A percentile compares a stretch with the other conserved stretches of the same genome.
Conservation (phyloP, 106 monocot species). For the Allium sativum region DNA sequence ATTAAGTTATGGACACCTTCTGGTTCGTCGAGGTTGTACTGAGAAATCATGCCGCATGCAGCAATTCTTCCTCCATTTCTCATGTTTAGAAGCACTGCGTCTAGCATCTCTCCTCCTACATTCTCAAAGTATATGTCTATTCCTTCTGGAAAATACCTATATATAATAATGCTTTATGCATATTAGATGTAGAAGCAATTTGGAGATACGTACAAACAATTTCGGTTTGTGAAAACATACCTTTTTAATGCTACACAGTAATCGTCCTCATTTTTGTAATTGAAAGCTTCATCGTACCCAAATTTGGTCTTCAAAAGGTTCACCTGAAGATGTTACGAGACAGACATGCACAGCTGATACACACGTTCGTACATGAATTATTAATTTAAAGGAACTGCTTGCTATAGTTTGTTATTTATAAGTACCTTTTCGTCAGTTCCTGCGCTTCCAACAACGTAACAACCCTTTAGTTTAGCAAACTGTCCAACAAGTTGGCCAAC, state of each 20-base stretch:
- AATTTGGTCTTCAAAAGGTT: too few species aligned
- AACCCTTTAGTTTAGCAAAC: constrained; percentile 17
- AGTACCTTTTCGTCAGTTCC: constrained; percentile 15
- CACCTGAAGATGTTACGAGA: background rate
- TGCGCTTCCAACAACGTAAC: constrained; percentile 19
- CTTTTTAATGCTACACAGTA: too few species aligned
- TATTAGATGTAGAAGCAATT: too few species aligned
- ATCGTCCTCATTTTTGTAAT: too few species aligned
- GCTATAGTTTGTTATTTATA: background rate
- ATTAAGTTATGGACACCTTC: constrained; percentile 16
- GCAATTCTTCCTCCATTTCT: constrained; percentile 6
- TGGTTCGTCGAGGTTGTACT: background rate
- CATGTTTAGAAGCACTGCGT: constrained; percentile 11
- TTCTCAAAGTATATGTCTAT: constrained; percentile 20
- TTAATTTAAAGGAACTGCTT: background rate
- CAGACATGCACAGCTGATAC: background rate
- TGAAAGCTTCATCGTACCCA: too few species aligned
- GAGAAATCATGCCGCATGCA: constrained; percentile 19
- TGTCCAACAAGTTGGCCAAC: constrained; percentile 21
- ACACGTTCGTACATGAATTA: background rate
- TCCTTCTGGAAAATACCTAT: constrained; percentile 16
- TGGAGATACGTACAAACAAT: too few species aligned
- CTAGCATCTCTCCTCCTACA: constrained; percentile 17
- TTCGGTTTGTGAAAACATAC: too few species aligned
- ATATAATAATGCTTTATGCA: too few species aligned